A percentile compares a stretch with the other conserved stretches of the same genome.
These are phyloP conservation scores for Aspergillus tamarii DNA, from an alignment of 2,329 filamentous ascomycete species.

Conservation along the genomic window DNA sequence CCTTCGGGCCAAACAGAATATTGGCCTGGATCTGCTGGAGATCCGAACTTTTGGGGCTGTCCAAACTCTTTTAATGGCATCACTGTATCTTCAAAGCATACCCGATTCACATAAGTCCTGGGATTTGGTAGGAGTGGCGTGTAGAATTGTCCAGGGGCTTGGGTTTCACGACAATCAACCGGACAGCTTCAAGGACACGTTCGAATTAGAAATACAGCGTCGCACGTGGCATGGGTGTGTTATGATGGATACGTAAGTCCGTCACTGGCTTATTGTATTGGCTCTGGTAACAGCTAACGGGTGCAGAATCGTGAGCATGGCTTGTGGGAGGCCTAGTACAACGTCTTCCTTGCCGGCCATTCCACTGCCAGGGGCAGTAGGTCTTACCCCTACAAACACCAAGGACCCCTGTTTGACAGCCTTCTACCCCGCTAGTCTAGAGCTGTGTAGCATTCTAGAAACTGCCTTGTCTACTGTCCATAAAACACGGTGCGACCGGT, in stretches of 20 bases:
- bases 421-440: constrained; percentile 31
- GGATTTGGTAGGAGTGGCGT: constrained; percentile 49
- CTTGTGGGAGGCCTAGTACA: constrained; percentile 40
- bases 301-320: constrained; percentile 43
- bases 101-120: constrained; percentile 47
- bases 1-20: constrained; percentile 35
- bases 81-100: constrained; percentile 46
- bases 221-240: constrained; percentile 48
- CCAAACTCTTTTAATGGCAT: constrained; percentile 45
- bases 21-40: constrained; percentile 44
- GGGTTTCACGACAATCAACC: constrained; percentile 42
- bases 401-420: constrained; percentile 24
- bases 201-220: constrained; percentile 43
- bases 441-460: constrained; percentile 36
- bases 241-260: constrained; percentile 40
- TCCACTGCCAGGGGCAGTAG: constrained; percentile 24
- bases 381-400: constrained; percentile 11
- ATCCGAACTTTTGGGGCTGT: constrained; percentile 45
- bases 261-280: background rate
- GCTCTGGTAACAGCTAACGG: background rate
- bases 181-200: constrained; percentile 19
- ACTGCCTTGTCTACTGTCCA: constrained; percentile 41
- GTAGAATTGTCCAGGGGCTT: constrained; percentile 46
- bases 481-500: constrained; percentile 31
- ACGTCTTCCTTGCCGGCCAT: constrained; percentile 32